These are phyloP conservation scores for Dothidotthia symphoricarpi DNA, from an alignment of 2,329 filamentous ascomycete genomes.

Conservation along the genomic window DNA sequence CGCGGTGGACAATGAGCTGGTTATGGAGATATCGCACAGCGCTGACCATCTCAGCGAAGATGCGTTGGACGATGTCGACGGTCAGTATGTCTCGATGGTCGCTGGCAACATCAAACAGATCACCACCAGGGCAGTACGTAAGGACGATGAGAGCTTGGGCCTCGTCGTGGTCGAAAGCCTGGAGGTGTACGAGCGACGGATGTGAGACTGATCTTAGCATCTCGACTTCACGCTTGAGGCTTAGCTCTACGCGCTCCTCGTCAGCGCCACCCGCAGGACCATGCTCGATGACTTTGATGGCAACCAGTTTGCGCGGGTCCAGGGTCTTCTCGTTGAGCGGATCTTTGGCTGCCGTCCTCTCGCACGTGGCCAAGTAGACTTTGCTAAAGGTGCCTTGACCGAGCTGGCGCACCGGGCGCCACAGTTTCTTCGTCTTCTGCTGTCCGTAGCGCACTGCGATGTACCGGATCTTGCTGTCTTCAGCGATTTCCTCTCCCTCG, in stretches of 20 bases:
- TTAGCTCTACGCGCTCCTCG: slow-evolving; percentile 89
- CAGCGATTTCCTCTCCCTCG: slow-evolving; percentile 50
- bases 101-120: slow-evolving; percentile 89
- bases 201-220: slow-evolving; percentile 87
- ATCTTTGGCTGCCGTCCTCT: slow-evolving; percentile 51
- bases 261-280: slow-evolving; percentile 91
- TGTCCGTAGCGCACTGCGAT: slow-evolving; percentile 53
- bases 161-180: slow-evolving; percentile 84
- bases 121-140: slow-evolving; percentile 89
- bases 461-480: slow-evolving; percentile 46
- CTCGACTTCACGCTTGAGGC: slow-evolving; percentile 89
- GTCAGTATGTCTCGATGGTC: slow-evolving; percentile 66
- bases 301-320: slow-evolving; percentile 78
- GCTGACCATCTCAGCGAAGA: slow-evolving; percentile 84
- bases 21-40: slow-evolving; percentile 84
- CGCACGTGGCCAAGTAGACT: slow-evolving; percentile 85
- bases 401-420: slow-evolving; percentile 75
- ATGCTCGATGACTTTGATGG: slow-evolving; percentile 93
- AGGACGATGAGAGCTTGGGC: slow-evolving; percentile 81
- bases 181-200: slow-evolving; percentile 85
- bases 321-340: slow-evolving; percentile 50
- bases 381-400: slow-evolving; percentile 95
- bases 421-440: slow-evolving; percentile 72
- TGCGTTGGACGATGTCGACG: slow-evolving; percentile 70
- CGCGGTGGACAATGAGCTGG: slow-evolving; percentile 85